These are phyloP conservation scores for Colletotrichum ledebouriae DNA, from an alignment of 2,329 filamentous ascomycete genomes.

Conservation along the genomic window DNA sequence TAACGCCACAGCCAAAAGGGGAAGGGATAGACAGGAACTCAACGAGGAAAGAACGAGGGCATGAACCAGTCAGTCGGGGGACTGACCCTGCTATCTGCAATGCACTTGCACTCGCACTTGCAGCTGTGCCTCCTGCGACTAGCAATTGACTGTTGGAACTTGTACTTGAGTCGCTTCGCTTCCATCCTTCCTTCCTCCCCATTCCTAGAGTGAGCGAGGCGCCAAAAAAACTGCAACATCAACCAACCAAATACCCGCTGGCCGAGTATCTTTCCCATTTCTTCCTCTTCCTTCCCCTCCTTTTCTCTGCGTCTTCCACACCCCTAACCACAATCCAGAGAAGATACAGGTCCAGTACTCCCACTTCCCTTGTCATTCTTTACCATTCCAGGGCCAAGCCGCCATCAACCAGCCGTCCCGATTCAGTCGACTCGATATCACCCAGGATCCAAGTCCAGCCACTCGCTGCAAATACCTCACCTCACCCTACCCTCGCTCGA, in stretches of 20 bases:
- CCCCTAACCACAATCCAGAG: not conserved
- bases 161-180: not conserved
- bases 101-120: too few species aligned
- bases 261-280: conserved; percentile 8
- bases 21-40: conserved; percentile 33
- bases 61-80: too few species aligned
- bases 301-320: conserved; percentile 13
- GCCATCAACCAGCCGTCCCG: conserved; percentile 15
- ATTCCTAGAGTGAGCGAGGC: not conserved
- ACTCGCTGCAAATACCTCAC: conserved; percentile 26
- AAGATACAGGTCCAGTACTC: not conserved
- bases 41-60: not conserved
- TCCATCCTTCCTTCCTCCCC: conserved; percentile 11
- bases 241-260: conserved; percentile 3
- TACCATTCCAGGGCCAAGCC: conserved; percentile 14
- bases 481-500: conserved; percentile 12
- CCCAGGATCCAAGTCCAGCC: conserved; percentile 10
- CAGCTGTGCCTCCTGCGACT: not conserved
- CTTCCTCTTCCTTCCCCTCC: conserved; percentile 5
- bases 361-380: conserved; percentile 23
- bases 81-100: too few species aligned
- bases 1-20: not conserved
- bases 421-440: conserved; percentile 19
- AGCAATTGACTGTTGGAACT: not conserved
- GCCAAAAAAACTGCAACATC: too few species aligned